These are phyloP conservation scores for Mortierella sp. DNA, from an alignment of 371 early-diverging fungal species.

Conservation along the genomic window DNA sequence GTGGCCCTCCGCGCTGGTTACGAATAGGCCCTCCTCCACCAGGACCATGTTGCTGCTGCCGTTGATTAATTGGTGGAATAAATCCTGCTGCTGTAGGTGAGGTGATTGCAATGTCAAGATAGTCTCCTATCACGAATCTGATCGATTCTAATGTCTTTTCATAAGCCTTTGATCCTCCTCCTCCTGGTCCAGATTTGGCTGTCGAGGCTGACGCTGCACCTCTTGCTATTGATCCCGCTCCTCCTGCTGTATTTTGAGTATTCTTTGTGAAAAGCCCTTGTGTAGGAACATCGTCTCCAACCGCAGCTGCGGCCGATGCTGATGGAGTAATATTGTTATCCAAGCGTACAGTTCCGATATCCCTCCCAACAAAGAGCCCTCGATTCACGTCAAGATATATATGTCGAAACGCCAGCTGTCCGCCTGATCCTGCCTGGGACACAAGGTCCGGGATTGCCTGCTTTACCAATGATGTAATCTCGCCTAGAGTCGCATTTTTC, in stretches of 20 bases:
- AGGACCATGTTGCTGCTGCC: slow-evolving; percentile 10
- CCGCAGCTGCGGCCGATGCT: not conserved
- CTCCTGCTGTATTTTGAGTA: slow-evolving; percentile 1
- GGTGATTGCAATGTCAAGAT: slow-evolving; percentile 66
- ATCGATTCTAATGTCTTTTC: slow-evolving; percentile 69
- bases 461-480: slow-evolving; percentile 44
- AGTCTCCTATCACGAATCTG: slow-evolving; percentile 76
- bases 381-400: slow-evolving; percentile 21
- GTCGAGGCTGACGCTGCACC: slow-evolving; percentile 5
- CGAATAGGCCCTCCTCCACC: slow-evolving; percentile 28
- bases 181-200: not conserved
- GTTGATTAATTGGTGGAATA: not conserved
- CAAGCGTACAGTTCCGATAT: slow-evolving; percentile 35
- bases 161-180: slow-evolving; percentile 3
- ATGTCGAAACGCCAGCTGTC: slow-evolving; percentile 36
- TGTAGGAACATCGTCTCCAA: not conserved
- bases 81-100: slow-evolving; percentile 8
- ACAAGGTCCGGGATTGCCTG: slow-evolving; percentile 50
- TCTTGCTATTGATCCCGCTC: not conserved
- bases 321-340: slow-evolving; percentile 6
- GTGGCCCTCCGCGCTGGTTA: slow-evolving; percentile 6
- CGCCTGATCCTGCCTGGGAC: slow-evolving; percentile 20
- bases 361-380: slow-evolving; percentile 36
- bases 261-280: slow-evolving; percentile 8
- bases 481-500: slow-evolving; percentile 60